Base-by-base conservation (phyloP, 2,329 filamentous ascomycete species). In the Neonectria ditissima region DNA sequence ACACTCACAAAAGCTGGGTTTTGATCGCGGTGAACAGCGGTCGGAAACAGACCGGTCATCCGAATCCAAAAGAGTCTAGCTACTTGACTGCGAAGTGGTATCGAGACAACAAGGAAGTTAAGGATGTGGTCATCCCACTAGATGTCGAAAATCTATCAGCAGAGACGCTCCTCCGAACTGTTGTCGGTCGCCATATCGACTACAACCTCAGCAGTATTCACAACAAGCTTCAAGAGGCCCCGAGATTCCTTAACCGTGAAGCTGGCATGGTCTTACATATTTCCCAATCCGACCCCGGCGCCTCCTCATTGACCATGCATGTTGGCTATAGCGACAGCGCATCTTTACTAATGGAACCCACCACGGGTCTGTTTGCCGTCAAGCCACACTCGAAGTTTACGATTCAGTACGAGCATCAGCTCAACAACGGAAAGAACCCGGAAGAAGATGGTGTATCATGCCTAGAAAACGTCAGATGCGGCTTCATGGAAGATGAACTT, bases 1-100 rank as follows among this genome's bases (percentile, higher is more conserved):
- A 81, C 43, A 88, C 88, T 1, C 84, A 87, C 16, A 97, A 97
- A 81, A 97, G 90, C 76, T 99, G 96, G 95, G 84, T 99, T 51
- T 90, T 98, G 68, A 83, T 99, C 54, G 94, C 94, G 10, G 87
- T 97, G 37, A 86, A 89, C 63, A 94, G 90, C 74, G 90, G 90
- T 32, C 83, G 81, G 57, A 84, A 82, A 61, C 75, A 77, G 44
- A 79, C 79, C 10, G 77, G 72, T 13, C 72, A 76, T 13, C 65
- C 76, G 1, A 80, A 84, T 54, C 74, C 80, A 5, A 83, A 80
- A 62, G 71, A 79, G 2, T 80, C 85, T 0, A 91, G 88, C 68
- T 79, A 78, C 51, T 76, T 96, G 48, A 84, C 81, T 2, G 80
- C 90, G 41, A 90, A 93, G 68, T 99, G 96, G 95, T 94, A 97